Percentiles rank a stretch among this genome's conserved stretches.
phyloP scores from a whole-genome alignment of 2,329 filamentous ascomycete species.

The Lasiodiplodia gonubiensis region DNA sequence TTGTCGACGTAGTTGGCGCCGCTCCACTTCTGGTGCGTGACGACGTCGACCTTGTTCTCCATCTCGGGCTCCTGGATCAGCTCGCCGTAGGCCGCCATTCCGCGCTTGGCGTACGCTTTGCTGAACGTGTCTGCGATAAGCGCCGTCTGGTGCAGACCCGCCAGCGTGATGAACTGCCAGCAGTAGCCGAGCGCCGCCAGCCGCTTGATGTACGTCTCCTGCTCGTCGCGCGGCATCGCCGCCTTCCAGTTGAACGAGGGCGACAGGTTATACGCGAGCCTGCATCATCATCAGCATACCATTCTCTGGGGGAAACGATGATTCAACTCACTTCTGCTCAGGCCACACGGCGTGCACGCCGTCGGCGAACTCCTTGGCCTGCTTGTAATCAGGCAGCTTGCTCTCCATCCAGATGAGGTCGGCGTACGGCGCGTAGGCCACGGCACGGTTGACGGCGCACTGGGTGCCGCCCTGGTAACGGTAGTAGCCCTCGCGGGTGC shows the following conservation, averaged over 20 bases:
- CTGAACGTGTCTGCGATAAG: constrained; percentile 91
- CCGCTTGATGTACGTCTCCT: constrained; percentile 95
- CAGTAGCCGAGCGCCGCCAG: constrained; percentile 90
- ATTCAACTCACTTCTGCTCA: constrained; percentile 80
- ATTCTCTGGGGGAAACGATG: constrained; percentile 6
- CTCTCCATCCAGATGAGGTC: constrained; percentile 99
- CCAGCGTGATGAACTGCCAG: constrained; percentile 99
- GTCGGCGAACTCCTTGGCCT: constrained; percentile 90
- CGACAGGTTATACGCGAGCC: constrained; percentile 96
- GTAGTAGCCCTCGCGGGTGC: constrained; percentile 95
- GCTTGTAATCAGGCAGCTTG: constrained; percentile 88
- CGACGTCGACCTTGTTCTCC: constrained; percentile 85
- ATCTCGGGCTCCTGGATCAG: constrained; percentile 98
- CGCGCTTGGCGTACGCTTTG: constrained; percentile 76
- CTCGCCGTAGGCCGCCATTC: constrained; percentile 97
- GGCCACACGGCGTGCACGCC: constrained; percentile 95
- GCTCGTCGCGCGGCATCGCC: constrained; percentile 87
- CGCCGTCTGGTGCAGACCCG: constrained; percentile 92
- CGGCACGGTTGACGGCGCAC: constrained; percentile 86
- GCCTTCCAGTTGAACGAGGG: constrained; percentile 99
- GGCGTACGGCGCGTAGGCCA: constrained; percentile 90
- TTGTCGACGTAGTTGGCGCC: constrained; percentile 95
- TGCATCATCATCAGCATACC: constrained; percentile 43
- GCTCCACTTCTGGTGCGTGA: constrained; percentile 99
- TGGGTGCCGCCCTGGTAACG: constrained; percentile 88